phyloP scores from a whole-genome alignment of 495 filamentous ascomycete genomes.

The Trichoderma gamsii region DNA sequence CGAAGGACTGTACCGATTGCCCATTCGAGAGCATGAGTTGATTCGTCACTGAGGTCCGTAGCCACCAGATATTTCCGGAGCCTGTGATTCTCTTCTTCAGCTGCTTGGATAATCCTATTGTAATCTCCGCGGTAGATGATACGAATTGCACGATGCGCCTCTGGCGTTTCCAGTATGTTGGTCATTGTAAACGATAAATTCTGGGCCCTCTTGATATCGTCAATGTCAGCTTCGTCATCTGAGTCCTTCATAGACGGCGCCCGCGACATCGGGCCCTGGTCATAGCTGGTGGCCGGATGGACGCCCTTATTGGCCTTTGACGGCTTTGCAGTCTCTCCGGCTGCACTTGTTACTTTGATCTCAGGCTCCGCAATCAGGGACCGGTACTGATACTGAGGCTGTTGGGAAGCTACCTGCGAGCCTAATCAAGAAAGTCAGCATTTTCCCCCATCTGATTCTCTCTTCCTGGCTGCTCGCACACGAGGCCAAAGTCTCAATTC shows the following conservation, averaged over 20 bases:
- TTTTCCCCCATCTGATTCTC: not conserved
- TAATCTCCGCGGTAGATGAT: conserved; percentile 88
- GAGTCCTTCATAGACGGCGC: conserved; percentile 74
- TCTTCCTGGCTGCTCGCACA: not conserved
- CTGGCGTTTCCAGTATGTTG: conserved; percentile 66
- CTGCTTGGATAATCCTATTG: conserved; percentile 59
- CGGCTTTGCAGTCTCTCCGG: conserved; percentile 47
- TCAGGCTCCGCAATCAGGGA: conserved; percentile 58
- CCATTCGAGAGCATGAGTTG: conserved; percentile 92
- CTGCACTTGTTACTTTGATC: conserved; percentile 58
- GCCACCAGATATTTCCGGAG: conserved; percentile 87
- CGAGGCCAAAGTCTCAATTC: not conserved
- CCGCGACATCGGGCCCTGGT: conserved; percentile 56
- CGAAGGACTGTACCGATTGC: conserved; percentile 92
- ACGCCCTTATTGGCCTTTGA: conserved; percentile 54
- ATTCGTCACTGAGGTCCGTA: conserved; percentile 88
- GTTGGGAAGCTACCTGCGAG: conserved; percentile 8
- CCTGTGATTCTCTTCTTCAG: conserved; percentile 67
- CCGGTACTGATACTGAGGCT: conserved; percentile 32
- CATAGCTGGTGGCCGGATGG: conserved; percentile 77
- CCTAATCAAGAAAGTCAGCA: conserved; percentile 4
- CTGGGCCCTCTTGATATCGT: conserved; percentile 80
- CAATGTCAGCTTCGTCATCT: conserved; percentile 77
- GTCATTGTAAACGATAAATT: conserved; percentile 74
- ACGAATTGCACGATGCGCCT: conserved; percentile 70